phyloP scores from a whole-genome alignment of 805 yeast species.

The Lachancea cidri region DNA sequence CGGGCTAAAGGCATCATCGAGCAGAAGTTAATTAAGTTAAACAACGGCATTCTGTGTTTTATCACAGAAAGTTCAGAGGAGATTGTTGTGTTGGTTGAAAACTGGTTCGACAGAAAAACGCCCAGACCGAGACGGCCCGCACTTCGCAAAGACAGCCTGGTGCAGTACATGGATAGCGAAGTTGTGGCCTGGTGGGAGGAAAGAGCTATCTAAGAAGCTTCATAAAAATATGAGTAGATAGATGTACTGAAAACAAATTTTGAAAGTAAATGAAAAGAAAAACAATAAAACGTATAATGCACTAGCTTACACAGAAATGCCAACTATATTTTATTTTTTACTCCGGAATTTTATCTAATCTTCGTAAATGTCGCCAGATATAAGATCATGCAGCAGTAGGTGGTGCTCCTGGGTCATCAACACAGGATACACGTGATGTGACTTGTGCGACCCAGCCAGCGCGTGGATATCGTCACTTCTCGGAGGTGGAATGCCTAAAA shows the following conservation, averaged over 20 bases:
- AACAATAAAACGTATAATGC: no score
- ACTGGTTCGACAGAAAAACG: constrained; percentile 25
- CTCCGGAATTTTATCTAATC: constrained; percentile 4
- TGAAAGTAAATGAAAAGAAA: no score
- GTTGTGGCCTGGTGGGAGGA: constrained; percentile 24
- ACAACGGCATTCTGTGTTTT: constrained; percentile 32
- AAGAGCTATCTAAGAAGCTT: neutral
- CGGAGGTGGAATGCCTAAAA: constrained; percentile 8
- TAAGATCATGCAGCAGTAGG: constrained; percentile 17
- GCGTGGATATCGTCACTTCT: neutral
- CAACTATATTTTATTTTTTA: neutral
- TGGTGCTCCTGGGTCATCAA: constrained; percentile 5
- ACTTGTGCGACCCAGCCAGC: neutral
- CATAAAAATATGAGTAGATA: no score
- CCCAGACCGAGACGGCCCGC: neutral
- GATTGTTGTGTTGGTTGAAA: constrained; percentile 21
- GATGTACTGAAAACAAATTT: no score
- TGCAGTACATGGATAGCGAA: constrained; percentile 21
- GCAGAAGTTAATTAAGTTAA: constrained; percentile 27
- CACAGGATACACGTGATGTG: neutral
- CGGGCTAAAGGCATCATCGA: constrained; percentile 16
- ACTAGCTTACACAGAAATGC: neutral
- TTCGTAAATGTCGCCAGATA: constrained; percentile 20
- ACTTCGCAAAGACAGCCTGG: constrained; percentile 8
- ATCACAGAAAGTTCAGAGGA: constrained; percentile 16